phyloP scores from a whole-genome alignment of 2,329 filamentous ascomycete species.

The Trichoderma atroviride region DNA sequence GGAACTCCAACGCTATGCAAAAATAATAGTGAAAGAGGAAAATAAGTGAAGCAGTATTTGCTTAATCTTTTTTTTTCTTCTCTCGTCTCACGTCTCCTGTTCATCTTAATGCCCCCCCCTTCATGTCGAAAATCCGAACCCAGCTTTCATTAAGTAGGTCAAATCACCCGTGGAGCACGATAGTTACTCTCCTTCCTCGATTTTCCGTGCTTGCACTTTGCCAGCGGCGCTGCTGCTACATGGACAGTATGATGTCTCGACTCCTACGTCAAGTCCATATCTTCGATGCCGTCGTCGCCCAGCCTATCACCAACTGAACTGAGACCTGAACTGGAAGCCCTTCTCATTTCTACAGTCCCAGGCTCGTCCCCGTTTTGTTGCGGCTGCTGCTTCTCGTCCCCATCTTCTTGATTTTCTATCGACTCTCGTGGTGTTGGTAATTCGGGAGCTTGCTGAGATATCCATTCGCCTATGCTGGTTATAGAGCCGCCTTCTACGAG shows the following conservation, averaged over 20 bases:
- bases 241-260: background rate
- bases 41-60: background rate
- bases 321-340: constrained; percentile 57
- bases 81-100: no score
- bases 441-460: constrained; percentile 36
- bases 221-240: background rate
- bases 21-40: constrained; percentile 10
- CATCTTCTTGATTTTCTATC: constrained; percentile 22
- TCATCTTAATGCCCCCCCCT: no score
- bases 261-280: constrained; percentile 50
- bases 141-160: background rate
- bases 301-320: constrained; percentile 58
- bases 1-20: constrained; percentile 51
- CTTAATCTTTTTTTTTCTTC: background rate
- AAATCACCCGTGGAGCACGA: background rate
- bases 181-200: background rate
- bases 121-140: background rate
- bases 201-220: background rate
- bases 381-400: background rate
- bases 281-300: constrained; percentile 46
- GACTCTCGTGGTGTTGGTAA: constrained; percentile 3
- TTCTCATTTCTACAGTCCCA: constrained; percentile 42
- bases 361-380: constrained; percentile 25
- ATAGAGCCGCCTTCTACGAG: constrained; percentile 73
- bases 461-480: constrained; percentile 44